A percentile compares a stretch with the other conserved stretches of the same genome.
Evolutionary conservation across 169 alveolate species (phyloP).

Genomic region (Blepharisma undulans): DNA sequence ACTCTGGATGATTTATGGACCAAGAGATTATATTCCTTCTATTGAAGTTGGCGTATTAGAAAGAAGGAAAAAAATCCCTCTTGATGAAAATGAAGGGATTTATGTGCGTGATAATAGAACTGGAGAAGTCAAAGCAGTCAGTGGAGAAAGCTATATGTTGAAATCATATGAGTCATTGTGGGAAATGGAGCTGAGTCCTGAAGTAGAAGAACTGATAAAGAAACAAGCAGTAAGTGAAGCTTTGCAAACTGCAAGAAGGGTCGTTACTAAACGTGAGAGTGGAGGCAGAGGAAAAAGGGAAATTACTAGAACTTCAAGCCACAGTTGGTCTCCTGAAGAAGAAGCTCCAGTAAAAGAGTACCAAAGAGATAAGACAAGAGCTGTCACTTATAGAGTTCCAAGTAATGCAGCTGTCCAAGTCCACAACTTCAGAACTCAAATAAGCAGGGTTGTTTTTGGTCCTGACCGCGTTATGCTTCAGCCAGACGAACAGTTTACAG

Average conservation of each 20-base stretch:
- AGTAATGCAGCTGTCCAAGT: constrained; percentile 71
- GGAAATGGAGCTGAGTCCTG: constrained; percentile 55
- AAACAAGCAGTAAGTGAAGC: constrained; percentile 45
- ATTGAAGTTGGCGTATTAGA: constrained; percentile 59
- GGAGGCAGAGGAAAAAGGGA: no score
- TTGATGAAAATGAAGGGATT: constrained; percentile 76
- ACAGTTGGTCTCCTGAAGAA: neutral
- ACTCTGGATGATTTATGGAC: constrained; percentile 76
- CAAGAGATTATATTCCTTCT: constrained; percentile 68
- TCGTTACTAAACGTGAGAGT: neutral
- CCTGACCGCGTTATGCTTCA: constrained; percentile 71
- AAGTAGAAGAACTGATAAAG: constrained; percentile 50
- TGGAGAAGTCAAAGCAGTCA: constrained; percentile 71
- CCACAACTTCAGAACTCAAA: constrained; percentile 59
- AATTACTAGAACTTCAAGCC: neutral
- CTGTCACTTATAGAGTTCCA: constrained; percentile 65
- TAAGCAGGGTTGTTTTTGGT: constrained; percentile 67
- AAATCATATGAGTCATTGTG: constrained; percentile 60
- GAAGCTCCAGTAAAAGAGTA: constrained; percentile 9
- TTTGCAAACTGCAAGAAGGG: neutral
- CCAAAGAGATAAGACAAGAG: constrained; percentile 42
- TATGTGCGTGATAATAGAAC: constrained; percentile 66
- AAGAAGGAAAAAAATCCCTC: constrained; percentile 62
- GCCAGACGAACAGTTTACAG: constrained; percentile 72
- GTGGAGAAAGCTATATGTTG: constrained; percentile 66